Evolutionary conservation across 1,284 basidiomycete genomes (phyloP).

Genomic region (Apiotrichum siamense): DNA sequence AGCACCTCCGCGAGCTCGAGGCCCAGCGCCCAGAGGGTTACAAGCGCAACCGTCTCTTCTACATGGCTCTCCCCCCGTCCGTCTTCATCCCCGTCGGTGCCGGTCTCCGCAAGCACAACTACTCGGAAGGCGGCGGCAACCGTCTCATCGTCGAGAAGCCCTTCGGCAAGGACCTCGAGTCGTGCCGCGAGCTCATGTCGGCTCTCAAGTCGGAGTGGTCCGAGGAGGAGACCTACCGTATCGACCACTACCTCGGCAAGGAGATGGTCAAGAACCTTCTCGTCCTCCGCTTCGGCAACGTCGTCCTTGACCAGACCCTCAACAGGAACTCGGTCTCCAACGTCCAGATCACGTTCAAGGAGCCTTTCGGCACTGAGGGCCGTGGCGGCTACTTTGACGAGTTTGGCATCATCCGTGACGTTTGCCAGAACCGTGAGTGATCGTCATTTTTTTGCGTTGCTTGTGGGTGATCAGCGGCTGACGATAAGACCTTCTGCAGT

Average conservation of each 20-base stretch:
- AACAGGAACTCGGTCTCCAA: conserved; percentile 91
- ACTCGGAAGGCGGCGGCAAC: conserved; percentile 66
- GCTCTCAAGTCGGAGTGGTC: conserved; percentile 80
- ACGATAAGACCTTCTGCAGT: conserved; percentile 75
- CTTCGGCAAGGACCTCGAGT: conserved; percentile 87
- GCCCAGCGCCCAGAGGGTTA: conserved; percentile 52
- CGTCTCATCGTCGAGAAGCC: conserved; percentile 95
- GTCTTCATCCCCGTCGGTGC: conserved; percentile 85
- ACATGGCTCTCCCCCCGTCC: conserved; percentile 87
- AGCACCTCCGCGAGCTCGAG: conserved; percentile 72
- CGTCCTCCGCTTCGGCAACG: conserved; percentile 86
- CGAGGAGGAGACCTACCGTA: conserved; percentile 94
- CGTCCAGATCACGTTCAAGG: conserved; percentile 97
- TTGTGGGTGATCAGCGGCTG: neutral
- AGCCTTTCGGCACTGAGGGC: conserved; percentile 93
- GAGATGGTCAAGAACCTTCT: conserved; percentile 99
- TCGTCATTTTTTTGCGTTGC: neutral
- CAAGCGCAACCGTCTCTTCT: conserved; percentile 69
- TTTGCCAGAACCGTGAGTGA: conserved; percentile 87
- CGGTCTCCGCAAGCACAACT: conserved; percentile 74
- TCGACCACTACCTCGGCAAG: conserved; percentile 96
- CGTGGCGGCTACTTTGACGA: conserved; percentile 98
- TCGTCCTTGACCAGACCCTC: conserved; percentile 78
- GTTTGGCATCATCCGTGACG: conserved; percentile 94
- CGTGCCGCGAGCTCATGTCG: conserved; percentile 70